A percentile compares a stretch with the other conserved stretches of the same genome.
These are phyloP conservation scores for Fagus sylvatica DNA, from an alignment of 306 rosid species.

Conservation along the genomic window DNA sequence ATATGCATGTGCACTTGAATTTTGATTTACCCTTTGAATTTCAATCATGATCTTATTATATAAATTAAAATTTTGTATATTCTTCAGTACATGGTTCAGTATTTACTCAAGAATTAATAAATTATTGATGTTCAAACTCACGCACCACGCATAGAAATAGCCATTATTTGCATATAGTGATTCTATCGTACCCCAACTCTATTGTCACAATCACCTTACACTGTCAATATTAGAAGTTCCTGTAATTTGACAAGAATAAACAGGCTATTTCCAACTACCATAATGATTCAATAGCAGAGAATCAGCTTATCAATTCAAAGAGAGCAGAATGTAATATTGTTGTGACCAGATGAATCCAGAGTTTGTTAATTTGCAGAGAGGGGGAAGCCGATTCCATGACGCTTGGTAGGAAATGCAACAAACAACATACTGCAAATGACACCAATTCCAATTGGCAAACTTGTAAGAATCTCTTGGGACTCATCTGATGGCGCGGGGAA, in stretches of 20 bases:
- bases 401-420: slow-evolving; percentile 54
- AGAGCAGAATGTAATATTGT: background rate
- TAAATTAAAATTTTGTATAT: background rate
- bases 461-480: slow-evolving; percentile 51
- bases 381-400: slow-evolving; percentile 86
- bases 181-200: background rate
- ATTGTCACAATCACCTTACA: background rate
- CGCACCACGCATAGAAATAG: too few relatives aligned
- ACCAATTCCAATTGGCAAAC: slow-evolving; percentile 65
- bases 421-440: slow-evolving; percentile 58
- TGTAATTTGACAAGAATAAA: background rate
- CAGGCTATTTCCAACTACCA: background rate
- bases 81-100: background rate
- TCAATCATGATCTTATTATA: background rate
- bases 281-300: background rate
- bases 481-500: slow-evolving; percentile 60
- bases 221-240: background rate
- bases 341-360: background rate
- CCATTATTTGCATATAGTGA: background rate
- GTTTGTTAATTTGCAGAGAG: slow-evolving; percentile 30
- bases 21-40: background rate
- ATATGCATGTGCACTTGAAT: background rate
- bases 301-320: background rate
- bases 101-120: background rate
- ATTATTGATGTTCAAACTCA: background rate